Evolutionary conservation across 768 basidiomycete genomes (phyloP), one percentile per base, ranked within the genome.

Genomic region (Termitomyces bulborhizus): DNA sequence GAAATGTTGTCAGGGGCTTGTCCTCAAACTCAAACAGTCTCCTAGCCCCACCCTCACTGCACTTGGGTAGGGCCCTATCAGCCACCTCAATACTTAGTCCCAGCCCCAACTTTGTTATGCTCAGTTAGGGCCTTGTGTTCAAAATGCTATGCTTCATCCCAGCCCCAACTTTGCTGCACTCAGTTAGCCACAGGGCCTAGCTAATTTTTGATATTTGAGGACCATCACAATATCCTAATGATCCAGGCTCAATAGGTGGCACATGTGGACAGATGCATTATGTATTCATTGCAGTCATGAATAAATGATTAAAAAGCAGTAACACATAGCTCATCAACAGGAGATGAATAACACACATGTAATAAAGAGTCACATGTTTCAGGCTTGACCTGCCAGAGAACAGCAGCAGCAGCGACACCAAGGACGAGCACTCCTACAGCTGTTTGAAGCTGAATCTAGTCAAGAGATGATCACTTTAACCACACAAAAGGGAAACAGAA

Each of bases 401-500:
- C 86, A 6, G 86, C 87, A 11, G 80, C 85, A 2, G 88, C 85
- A 3, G 84, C 85, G 7, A 86, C 79, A 48, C 83, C 76, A 31
- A 90, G 68, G 4, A 90, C 76, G 16, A 88, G 65, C 7, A 88
- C 80, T 4, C 86, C 86, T 3, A 86, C 68, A 5, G 83, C 85
- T 1, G 85, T 76, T 54, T 78, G 77, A 60, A 83, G 60, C 71
- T 74, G 74, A 41, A 77, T 64, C 54, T 61, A 64, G 51, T 36
- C 27, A 54, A 47, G 27, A 29, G 34, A 50, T 56, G 9, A 57
- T 50, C 9, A 46, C 18, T 15, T 42, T 7, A 13, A 27, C n/a
- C 24, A 12, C 18, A 31, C 46, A 16, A 58, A 55, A 60, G n/a
- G 18, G n/a, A 50, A 48, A 49, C 48, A 40, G 54, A 57, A 51